Evolutionary conservation across 2,329 filamentous ascomycete species (phyloP).

Genomic region (Orbilia ellipsospora): DNA sequence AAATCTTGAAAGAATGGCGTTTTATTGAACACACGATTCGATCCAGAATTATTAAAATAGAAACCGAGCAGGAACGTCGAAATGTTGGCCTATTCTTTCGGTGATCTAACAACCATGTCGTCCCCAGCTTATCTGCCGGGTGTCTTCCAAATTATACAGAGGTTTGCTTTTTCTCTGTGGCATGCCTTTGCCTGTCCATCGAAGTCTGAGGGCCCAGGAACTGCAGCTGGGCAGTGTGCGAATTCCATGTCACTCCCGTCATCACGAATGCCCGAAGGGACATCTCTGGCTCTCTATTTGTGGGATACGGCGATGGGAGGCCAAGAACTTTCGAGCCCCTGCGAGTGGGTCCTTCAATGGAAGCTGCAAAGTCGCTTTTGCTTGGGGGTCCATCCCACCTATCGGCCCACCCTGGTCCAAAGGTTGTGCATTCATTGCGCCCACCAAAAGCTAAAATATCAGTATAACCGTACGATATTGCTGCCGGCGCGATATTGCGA

Average conservation of each 20-base stretch:
- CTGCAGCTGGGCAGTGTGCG: slow-evolving; percentile 23
- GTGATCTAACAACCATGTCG: slow-evolving; percentile 2
- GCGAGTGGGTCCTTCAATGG: slow-evolving; percentile 38
- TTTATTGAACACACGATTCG: neutral
- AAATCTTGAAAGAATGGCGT: neutral
- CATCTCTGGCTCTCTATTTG: slow-evolving; percentile 32
- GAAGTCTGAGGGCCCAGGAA: slow-evolving; percentile 30
- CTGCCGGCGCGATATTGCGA: slow-evolving; percentile 50
- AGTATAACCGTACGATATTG: slow-evolving; percentile 25
- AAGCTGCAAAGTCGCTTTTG: slow-evolving; percentile 16
- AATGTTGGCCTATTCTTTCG: slow-evolving; percentile 3
- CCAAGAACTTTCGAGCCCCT: slow-evolving; percentile 30
- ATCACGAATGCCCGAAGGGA: slow-evolving; percentile 23
- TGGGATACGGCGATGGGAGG: slow-evolving; percentile 35
- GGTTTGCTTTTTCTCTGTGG: slow-evolving; percentile 46
- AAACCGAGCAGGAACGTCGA: neutral
- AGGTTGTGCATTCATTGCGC: slow-evolving; percentile 28
- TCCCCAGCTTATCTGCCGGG: slow-evolving; percentile 33
- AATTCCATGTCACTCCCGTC: slow-evolving; percentile 30
- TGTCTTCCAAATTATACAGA: slow-evolving; percentile 50
- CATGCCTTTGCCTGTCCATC: slow-evolving; percentile 34
- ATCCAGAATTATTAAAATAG: slow-evolving; percentile 23
- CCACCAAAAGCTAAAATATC: slow-evolving; percentile 46
- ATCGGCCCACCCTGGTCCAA: slow-evolving; percentile 20
- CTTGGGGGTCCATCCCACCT: slow-evolving; percentile 40